A percentile compares a stretch with the other conserved stretches of the same genome.
Conservation (phyloP, 2,329 filamentous ascomycete species). For the Huntiella moniliformis region DNA sequence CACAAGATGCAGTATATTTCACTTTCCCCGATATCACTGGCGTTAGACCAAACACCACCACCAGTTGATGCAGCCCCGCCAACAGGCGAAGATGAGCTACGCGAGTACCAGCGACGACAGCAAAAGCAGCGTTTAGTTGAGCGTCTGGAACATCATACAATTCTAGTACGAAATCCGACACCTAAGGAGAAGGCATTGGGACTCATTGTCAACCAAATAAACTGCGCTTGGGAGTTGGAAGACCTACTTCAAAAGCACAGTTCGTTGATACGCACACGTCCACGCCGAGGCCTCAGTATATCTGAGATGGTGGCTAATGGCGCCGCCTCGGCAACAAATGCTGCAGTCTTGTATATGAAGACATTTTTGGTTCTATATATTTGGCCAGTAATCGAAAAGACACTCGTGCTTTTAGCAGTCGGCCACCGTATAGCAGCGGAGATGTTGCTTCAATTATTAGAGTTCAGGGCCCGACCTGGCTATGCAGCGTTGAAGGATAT, state of each 20-base stretch:
- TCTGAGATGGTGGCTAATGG: slow-evolving; percentile 89
- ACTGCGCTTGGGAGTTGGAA: slow-evolving; percentile 85
- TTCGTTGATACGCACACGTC: slow-evolving; percentile 60
- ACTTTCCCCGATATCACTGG: slow-evolving; percentile 69
- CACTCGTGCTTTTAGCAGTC: slow-evolving; percentile 63
- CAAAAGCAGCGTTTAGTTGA: slow-evolving; percentile 52
- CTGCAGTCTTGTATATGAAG: slow-evolving; percentile 49
- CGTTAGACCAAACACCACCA: slow-evolving; percentile 51
- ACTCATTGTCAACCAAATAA: slow-evolving; percentile 79
- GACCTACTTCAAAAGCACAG: slow-evolving; percentile 76
- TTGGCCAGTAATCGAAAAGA: slow-evolving; percentile 53
- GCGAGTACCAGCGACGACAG: slow-evolving; percentile 37
- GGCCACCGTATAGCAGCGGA: slow-evolving; percentile 68
- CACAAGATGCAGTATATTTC: slow-evolving; percentile 93
- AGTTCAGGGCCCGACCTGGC: slow-evolving; percentile 64
- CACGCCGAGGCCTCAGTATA: slow-evolving; percentile 73
- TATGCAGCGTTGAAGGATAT: slow-evolving; percentile 83
- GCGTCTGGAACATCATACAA: slow-evolving; percentile 67
- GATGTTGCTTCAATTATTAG: slow-evolving; percentile 55
- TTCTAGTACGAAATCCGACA: slow-evolving; percentile 56
- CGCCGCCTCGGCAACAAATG: slow-evolving; percentile 67
- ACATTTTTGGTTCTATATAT: slow-evolving; percentile 55
- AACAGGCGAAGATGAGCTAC: slow-evolving; percentile 46
- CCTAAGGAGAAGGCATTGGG: slow-evolving; percentile 66
- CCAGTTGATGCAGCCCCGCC: slow-evolving; percentile 18